Evolutionary conservation across 306 rosid genomes (phyloP).

Genomic region (Dalbergia cultrata): DNA sequence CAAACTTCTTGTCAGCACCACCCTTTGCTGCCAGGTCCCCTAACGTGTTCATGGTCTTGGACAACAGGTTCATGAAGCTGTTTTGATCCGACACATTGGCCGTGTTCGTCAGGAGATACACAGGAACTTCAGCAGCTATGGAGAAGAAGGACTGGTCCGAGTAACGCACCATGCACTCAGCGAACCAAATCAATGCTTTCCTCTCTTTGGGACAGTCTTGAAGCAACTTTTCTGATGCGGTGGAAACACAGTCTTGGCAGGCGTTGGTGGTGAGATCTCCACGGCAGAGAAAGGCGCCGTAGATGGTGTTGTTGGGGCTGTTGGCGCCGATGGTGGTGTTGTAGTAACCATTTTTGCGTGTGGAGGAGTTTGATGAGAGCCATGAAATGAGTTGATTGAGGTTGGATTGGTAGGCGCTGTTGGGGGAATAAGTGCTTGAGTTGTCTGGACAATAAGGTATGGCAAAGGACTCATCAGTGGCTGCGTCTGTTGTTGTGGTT

Average conservation of each 20-base stretch:
- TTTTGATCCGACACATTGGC: neutral
- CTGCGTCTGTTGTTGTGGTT: neutral
- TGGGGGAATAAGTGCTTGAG: slow-evolving; percentile 29
- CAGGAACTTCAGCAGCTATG: neutral
- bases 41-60: slow-evolving; percentile 4
- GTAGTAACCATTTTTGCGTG: slow-evolving; percentile 35
- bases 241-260: slow-evolving; percentile 46
- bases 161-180: slow-evolving; percentile 53
- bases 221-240: slow-evolving; percentile 13
- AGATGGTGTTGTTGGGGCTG: slow-evolving; percentile 3
- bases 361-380: slow-evolving; percentile 42
- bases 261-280: slow-evolving; percentile 28
- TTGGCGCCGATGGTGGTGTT: neutral
- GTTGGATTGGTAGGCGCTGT: slow-evolving; percentile 28
- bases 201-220: slow-evolving; percentile 10
- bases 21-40: neutral
- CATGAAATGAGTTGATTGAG: slow-evolving; percentile 30
- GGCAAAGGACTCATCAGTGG: neutral
- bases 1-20: slow-evolving; percentile 45
- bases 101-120: rapidly evolving
- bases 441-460: neutral
- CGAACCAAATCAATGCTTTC: slow-evolving; percentile 43
- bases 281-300: slow-evolving; percentile 49
- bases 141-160: slow-evolving; percentile 37
- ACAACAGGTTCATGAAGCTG: slow-evolving; percentile 32